Conservation (phyloP, 1,284 basidiomycete genomes). For the Phlebopus sp. region DNA sequence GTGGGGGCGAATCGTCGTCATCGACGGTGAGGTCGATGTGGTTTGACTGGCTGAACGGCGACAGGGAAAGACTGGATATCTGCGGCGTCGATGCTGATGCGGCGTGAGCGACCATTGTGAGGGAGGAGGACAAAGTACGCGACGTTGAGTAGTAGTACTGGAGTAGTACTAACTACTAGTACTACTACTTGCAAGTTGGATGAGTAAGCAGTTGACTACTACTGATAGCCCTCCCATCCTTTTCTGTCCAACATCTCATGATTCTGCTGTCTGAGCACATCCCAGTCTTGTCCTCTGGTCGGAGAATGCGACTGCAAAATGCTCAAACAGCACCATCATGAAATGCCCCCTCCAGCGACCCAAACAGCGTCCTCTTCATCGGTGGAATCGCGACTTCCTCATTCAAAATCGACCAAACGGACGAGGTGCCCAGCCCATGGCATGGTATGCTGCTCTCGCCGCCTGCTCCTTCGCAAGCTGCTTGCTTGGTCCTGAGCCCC, state of each 20-base stretch:
- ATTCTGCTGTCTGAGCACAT: slow-evolving; percentile 10
- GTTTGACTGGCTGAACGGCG: slow-evolving; percentile 31
- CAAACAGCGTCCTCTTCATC: neutral
- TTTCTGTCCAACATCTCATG: slow-evolving; percentile 1
- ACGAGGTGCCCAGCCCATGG: slow-evolving; percentile 65
- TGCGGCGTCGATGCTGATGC: slow-evolving; percentile 17
- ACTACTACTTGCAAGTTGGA: neutral
- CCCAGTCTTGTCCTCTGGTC: slow-evolving; percentile 6
- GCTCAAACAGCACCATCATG: slow-evolving; percentile 8
- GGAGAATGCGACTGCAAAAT: slow-evolving; percentile 6
- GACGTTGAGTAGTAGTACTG: neutral
- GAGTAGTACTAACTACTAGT: no score
- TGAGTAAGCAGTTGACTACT: no score
- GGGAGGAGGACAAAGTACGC: neutral
- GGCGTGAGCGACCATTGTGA: slow-evolving; percentile 27
- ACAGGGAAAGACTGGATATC: slow-evolving; percentile 34
- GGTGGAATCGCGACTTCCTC: neutral
- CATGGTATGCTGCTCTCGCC: slow-evolving; percentile 62
- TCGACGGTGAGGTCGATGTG: slow-evolving; percentile 64
- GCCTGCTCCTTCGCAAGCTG: slow-evolving; percentile 74
- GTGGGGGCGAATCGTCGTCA: slow-evolving; percentile 42
- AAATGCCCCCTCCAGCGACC: slow-evolving; percentile 2
- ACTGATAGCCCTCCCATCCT: no score
- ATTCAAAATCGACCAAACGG: slow-evolving; percentile 12
- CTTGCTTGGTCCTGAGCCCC: slow-evolving; percentile 59